Base-by-base conservation (phyloP, 306 rosid genomes). In the Medicago ruthenica region DNA sequence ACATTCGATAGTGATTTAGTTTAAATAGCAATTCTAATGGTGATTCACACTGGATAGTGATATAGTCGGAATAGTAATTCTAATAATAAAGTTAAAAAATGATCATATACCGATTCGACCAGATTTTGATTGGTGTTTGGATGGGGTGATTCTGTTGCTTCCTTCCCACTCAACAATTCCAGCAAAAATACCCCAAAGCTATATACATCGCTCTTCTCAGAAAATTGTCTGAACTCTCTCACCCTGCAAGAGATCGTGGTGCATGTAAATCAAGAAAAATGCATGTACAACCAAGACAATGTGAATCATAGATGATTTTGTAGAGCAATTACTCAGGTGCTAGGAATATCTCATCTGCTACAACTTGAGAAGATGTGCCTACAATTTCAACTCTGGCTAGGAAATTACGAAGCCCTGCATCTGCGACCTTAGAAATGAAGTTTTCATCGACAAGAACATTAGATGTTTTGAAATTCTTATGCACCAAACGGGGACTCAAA, bases 371-470 rank as follows among this genome's bases (percentile, higher is more conserved):
- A 48, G 96, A 91, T 22, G 98, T 62, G 72, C 93, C 90, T 20
- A 91, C 93, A 70, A 63, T 59, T 37, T 85, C 90, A 53, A 70
- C 83, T 86, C 91, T 88, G 81, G 94, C 89, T 31, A 93, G 79
- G 82, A 93, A 90, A 78, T 93, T 87, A 21, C 82, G 85, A 24
- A 78, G 77, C 13, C 82, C 82, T 1, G 98, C 94, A 75, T 93
- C 98, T n/a, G 98, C 96, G 47, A 93, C 97, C 86, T 91, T 93
- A 74, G 98, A 82, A 62, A 81, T 85, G 82, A 88, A 88, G 74
- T 86, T 85, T 85, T 91, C 96, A 76, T 89, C 97, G 31, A 93
- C 97, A 40, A 93, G 96, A 75, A 93, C 97, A 78, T 93, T 93
- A 82, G 90, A 85, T 4, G 98, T 93, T 80, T 89, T 93, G 83